phyloP scores from a whole-genome alignment of 768 basidiomycete species.

The Agrocybe praecox region DNA sequence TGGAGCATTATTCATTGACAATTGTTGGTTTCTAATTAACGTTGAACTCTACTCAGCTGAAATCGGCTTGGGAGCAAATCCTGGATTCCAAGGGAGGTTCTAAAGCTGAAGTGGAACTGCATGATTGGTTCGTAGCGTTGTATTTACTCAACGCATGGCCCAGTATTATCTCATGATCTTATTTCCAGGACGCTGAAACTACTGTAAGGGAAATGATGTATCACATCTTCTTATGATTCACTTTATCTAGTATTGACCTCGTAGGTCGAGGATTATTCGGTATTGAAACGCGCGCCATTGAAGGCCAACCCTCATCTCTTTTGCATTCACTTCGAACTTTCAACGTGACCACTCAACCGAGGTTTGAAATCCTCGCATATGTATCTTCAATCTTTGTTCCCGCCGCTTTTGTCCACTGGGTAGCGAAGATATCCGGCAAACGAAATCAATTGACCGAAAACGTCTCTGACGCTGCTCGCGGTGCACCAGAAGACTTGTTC shows the following conservation, averaged over 20 bases:
- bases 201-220: not conserved
- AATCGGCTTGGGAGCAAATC: constrained; percentile 25
- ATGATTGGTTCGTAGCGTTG: constrained; percentile 37
- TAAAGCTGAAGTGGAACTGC: constrained; percentile 40
- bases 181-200: constrained; percentile 7
- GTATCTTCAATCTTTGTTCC: constrained; percentile 30
- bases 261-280: constrained; percentile 53
- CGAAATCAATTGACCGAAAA: constrained; percentile 21
- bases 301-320: constrained; percentile 37
- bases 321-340: constrained; percentile 32
- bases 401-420: not conserved
- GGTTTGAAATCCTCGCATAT: constrained; percentile 4
- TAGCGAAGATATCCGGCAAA: constrained; percentile 27
- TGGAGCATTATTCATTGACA: not conserved
- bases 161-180: not conserved
- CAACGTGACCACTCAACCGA: constrained; percentile 16
- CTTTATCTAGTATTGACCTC: constrained; percentile 40
- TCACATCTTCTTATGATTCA: not conserved
- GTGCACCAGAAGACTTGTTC: constrained; percentile 32
- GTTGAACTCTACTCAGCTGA: constrained; percentile 21
- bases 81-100: constrained; percentile 17
- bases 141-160: not conserved
- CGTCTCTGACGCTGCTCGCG: constrained; percentile 22
- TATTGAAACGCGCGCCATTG: constrained; percentile 49
- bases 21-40: not conserved